These are phyloP conservation scores for Skeletonema tropicum DNA, from an alignment of 108 stramenopile genomes.

Conservation along the genomic window DNA sequence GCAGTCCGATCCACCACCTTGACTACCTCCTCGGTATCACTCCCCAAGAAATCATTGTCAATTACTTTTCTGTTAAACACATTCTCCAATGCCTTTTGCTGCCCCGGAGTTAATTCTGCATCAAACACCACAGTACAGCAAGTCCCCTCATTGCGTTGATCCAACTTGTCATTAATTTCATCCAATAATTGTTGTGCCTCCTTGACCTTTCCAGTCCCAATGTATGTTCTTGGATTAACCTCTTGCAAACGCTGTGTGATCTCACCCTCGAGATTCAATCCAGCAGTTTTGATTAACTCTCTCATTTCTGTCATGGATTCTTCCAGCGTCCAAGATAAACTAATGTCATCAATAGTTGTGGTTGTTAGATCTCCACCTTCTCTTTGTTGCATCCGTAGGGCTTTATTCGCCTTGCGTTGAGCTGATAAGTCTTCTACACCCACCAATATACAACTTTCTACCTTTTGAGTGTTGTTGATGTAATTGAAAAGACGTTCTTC, in stretches of 20 bases:
- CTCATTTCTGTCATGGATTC: slow-evolving; percentile 95
- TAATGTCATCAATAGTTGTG: not conserved
- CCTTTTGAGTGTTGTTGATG: slow-evolving; percentile 52
- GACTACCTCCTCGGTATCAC: slow-evolving; percentile 46
- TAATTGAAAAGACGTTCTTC: slow-evolving; percentile 80
- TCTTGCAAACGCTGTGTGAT: slow-evolving; percentile 90
- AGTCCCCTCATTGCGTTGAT: slow-evolving; percentile 7
- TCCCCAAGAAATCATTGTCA: slow-evolving; percentile 78
- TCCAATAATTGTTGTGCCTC: slow-evolving; percentile 71
- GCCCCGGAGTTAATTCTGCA: slow-evolving; percentile 76
- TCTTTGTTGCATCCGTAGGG: slow-evolving; percentile 8
- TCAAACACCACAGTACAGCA: slow-evolving; percentile 92
- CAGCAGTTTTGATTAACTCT: slow-evolving; percentile 91
- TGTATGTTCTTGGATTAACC: slow-evolving; percentile 92
- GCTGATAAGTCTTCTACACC: slow-evolving; percentile 78
- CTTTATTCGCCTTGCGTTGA: slow-evolving; percentile 43
- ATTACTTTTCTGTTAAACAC: slow-evolving; percentile 76
- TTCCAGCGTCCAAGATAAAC: slow-evolving; percentile 66
- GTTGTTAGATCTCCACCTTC: not conserved
- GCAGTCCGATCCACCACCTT: slow-evolving; percentile 97
- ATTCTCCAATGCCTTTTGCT: slow-evolving; percentile 90
- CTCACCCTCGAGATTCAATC: slow-evolving; percentile 75
- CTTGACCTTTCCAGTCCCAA: slow-evolving; percentile 83
- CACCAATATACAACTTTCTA: slow-evolving; percentile 78
- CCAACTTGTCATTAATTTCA: slow-evolving; percentile 32